These are phyloP conservation scores for Citrus cavaleriei DNA, from an alignment of 345 rosid genomes.

Conservation along the genomic window DNA sequence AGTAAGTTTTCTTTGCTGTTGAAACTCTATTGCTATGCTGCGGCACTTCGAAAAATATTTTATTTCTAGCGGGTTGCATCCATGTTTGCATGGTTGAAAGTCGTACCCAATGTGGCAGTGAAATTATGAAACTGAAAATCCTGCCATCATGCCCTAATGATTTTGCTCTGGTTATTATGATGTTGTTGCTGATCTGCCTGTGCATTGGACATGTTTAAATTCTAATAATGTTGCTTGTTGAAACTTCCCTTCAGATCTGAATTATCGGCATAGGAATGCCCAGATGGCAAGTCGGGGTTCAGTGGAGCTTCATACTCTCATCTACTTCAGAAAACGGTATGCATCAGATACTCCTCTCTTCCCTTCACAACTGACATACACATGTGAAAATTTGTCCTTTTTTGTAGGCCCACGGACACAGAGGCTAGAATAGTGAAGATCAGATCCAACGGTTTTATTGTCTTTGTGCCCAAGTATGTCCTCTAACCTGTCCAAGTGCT, in stretches of 20 bases:
- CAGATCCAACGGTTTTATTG: conserved; percentile 91
- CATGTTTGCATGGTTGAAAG: neutral
- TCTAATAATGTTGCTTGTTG: neutral
- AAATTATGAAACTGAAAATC: neutral
- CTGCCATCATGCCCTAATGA: neutral
- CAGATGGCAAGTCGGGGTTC: conserved; percentile 98
- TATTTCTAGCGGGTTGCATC: neutral
- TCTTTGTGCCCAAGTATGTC: conserved; percentile 89
- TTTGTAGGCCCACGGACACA: conserved; percentile 79
- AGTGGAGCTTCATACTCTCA: conserved; percentile 92
- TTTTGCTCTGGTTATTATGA: neutral
- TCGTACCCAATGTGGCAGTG: neutral
- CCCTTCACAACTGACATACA: neutral
- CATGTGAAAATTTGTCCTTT: conserved; percentile 12
- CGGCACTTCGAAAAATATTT: neutral
- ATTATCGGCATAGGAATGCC: conserved; percentile 95
- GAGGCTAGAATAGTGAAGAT: conserved; percentile 96
- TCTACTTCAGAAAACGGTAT: conserved; percentile 89
- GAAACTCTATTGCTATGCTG: neutral
- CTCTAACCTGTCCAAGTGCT: neutral
- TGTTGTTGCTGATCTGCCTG: neutral
- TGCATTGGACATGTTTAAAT: neutral
- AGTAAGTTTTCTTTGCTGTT: conserved; percentile 51
- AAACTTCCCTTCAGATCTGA: conserved; percentile 62
- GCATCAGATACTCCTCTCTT: neutral